Base-by-base conservation (phyloP, 352 stramenopile species). In the Globisporangium solare region DNA sequence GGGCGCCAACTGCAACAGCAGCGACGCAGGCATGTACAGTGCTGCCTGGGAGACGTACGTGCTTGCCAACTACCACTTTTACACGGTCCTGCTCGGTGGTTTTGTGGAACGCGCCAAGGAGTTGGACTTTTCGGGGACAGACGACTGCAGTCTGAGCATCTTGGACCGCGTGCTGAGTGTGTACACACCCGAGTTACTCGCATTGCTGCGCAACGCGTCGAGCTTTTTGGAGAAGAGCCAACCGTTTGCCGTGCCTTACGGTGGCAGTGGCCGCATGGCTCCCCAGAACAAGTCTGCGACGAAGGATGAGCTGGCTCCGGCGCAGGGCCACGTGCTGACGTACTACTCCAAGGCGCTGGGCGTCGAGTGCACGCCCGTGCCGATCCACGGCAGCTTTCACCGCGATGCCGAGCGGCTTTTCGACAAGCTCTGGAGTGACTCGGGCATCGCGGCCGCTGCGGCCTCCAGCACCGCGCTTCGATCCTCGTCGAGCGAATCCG, bases 61-160 rank as follows among this genome's bases (percentile, higher is more conserved):
- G 18, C 60, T 95, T 41, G 86, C 86, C 51, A 95, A 95, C 66
- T 93, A 92, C 56, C 83, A 94, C 58, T 95, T 94, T 53, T 95
- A 95, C 64, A 92, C 86, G 51, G 83, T 76, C 20, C 66, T 95
- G 6, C 58, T 95, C 3, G 86, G 86, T 15, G 75, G 67, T 8
- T 94, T 95, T 68, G 73, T 93, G 45, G 76, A 91, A 60, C 76
- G 82, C 8, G 80, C 83, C 12, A 92, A 89, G 54, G 86, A 95
- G 49, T 57, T 95, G n/a, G 83, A 95, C 35, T 89, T 92, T 43
- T 86, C 76, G 3, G 67, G 73, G 27, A 67, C 64, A 5, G 75
- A 90, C 48, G 79, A 92, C 54, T 73, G 76, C 22, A 80, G 73
- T 27, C 31, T 91, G 22, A 67, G 76, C 51, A 68, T 89, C 10